Evolutionary conservation across 257 asterid species (phyloP).

Genomic region (Paulownia fortunei): DNA sequence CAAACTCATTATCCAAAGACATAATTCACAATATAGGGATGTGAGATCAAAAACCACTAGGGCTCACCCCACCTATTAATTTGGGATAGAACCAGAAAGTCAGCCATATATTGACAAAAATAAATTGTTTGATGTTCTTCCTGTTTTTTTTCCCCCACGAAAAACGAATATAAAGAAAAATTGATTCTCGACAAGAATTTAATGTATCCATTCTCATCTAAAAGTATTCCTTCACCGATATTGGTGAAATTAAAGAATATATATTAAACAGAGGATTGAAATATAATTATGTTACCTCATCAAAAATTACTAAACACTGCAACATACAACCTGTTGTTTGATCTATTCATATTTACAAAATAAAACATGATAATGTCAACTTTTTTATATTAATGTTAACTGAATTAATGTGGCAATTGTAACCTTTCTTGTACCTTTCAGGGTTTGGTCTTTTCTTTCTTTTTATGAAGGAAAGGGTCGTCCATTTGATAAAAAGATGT

Average conservation of each 20-base stretch:
- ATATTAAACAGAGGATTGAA: no score
- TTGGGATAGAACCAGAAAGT: not conserved
- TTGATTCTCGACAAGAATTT: not conserved
- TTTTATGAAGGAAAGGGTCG: not conserved
- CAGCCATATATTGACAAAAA: not conserved
- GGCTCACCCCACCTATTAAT: not conserved
- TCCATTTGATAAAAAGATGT: not conserved
- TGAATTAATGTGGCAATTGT: not conserved
- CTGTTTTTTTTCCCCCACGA: not conserved
- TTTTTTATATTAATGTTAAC: not conserved
- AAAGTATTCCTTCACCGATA: no score
- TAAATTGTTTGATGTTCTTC: not conserved
- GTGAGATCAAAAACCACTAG: not conserved
- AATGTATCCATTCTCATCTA: not conserved
- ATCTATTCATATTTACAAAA: not conserved
- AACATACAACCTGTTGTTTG: no score
- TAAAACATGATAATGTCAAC: not conserved
- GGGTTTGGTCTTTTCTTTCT: not conserved
- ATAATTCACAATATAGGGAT: not conserved
- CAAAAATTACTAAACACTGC: no score
- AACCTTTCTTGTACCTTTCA: conserved; percentile 8
- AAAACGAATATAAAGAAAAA: not conserved
- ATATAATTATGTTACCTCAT: no score
- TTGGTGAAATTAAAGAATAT: no score
- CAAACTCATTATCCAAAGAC: conserved; percentile 10